phyloP scores from a whole-genome alignment of 192 early-diverging fungal genomes.

The Umbelopsis vinacea region DNA sequence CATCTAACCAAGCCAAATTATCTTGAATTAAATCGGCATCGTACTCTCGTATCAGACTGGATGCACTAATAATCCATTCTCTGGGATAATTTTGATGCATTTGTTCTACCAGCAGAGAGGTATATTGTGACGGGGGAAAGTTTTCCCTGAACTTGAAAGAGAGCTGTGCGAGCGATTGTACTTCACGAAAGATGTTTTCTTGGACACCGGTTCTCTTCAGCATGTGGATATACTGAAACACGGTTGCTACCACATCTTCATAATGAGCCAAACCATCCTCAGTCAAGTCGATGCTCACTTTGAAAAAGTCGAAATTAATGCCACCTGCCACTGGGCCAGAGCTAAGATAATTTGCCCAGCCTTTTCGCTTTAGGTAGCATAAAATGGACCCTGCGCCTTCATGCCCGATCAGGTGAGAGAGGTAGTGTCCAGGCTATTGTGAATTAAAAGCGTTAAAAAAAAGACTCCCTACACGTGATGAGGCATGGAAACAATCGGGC shows the following conservation, averaged over 20 bases:
- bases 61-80: slow-evolving; percentile 66
- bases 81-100: slow-evolving; percentile 80
- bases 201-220: slow-evolving; percentile 67
- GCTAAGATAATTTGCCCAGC: slow-evolving; percentile 77
- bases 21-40: slow-evolving; percentile 69
- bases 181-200: slow-evolving; percentile 86
- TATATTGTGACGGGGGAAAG: slow-evolving; percentile 60
- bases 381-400: slow-evolving; percentile 84
- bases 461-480: neutral
- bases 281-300: slow-evolving; percentile 77
- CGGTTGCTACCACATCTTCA: slow-evolving; percentile 65
- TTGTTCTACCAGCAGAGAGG: slow-evolving; percentile 66
- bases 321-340: slow-evolving; percentile 49
- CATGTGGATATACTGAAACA: slow-evolving; percentile 92
- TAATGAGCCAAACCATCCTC: slow-evolving; percentile 76
- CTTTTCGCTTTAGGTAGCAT: slow-evolving; percentile 76
- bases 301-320: slow-evolving; percentile 71
- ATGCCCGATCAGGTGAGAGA: slow-evolving; percentile 84
- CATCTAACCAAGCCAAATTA: slow-evolving; percentile 59
- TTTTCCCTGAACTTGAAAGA: slow-evolving; percentile 78
- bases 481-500: neutral
- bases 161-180: slow-evolving; percentile 48
- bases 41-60: slow-evolving; percentile 59
- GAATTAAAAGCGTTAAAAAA: too few species aligned
- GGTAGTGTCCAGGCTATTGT: slow-evolving; percentile 68